Evolutionary conservation across 805 yeast species (phyloP), one percentile per base, ranked within the genome.

Genomic region (Scheffersomyces coipomensis): DNA sequence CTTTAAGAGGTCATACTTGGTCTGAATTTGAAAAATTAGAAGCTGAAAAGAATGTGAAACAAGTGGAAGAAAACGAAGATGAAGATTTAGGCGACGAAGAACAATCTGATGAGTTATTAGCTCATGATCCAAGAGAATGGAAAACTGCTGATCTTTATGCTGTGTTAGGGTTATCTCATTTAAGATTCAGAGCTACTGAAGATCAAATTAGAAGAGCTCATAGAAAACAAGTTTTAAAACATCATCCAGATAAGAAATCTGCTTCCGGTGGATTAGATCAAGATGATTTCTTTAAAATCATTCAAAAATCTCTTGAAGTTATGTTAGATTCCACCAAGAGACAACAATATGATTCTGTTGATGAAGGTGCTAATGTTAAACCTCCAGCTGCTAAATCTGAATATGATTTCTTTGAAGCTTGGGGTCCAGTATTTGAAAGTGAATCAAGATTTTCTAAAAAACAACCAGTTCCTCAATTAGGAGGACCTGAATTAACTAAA

Each of bases 111-210:
- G 85, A 82, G 39, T 74, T 91, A 68, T 78, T 93, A 53, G 68
- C 76, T 23, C 95, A 87, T 58, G 98, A 93, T 63, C 97, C 99
- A 60, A 85, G 96, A 77, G 97, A 93, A 62, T 93, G 99, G 99
- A 93, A 93, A 72, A 72, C 83, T 38, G 95, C 93, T 51, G 97
- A 93, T 67, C 85, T 93, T 68, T 93, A 93, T 58, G 96, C 95
- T 39, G 98, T 93, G 35, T 79, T 93, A 68, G 98, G 99, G 48
- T 75, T 93, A 56, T 83, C 95, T 46, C 87, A 88, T 62, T 80
- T 87, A 66, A 83, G 99, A 75, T 84, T 78, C 83, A 81, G 69
- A 52, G 98, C 99, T 49, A 88, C 88, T 40, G 90, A 84, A 55
- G 95, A 84, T 55, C 97, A 90, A 68, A 82, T 93, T 60, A 85